phyloP scores from a whole-genome alignment of 192 early-diverging fungal species.

The Coemansia sp. region DNA sequence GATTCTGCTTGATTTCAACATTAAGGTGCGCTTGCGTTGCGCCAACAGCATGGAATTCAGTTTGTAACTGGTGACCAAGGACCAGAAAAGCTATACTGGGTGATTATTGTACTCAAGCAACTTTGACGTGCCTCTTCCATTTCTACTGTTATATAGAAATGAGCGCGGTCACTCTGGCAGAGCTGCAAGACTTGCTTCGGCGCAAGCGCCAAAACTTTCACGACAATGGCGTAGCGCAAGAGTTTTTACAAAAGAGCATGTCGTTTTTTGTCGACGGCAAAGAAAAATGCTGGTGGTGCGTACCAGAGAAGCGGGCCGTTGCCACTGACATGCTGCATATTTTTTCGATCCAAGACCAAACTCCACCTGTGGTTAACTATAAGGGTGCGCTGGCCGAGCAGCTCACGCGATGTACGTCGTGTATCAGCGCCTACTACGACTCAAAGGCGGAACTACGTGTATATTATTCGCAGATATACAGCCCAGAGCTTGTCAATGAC shows the following conservation, averaged over 20 bases:
- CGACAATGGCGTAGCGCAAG: background rate
- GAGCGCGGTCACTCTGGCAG: slow-evolving; percentile 3
- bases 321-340: slow-evolving; percentile 45
- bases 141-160: background rate
- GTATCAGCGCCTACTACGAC: slow-evolving; percentile 30
- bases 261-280: slow-evolving; percentile 35
- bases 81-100: no score
- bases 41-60: no score
- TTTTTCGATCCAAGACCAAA: slow-evolving; percentile 25
- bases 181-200: slow-evolving; percentile 12
- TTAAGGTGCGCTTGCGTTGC: no score
- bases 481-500: slow-evolving; percentile 1
- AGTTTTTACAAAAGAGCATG: slow-evolving; percentile 24
- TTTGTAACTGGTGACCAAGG: no score
- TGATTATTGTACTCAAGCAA: no score
- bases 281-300: slow-evolving; percentile 51
- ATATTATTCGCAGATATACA: slow-evolving; percentile 20
- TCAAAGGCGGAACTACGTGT: slow-evolving; percentile 23
- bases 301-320: slow-evolving; percentile 6
- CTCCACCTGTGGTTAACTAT: slow-evolving; percentile 2
- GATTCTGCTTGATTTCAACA: no score
- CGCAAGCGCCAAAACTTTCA: slow-evolving; percentile 4
- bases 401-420: slow-evolving; percentile 34
- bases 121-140: no score
- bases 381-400: slow-evolving; percentile 22